Conservation (phyloP, 2,329 filamentous ascomycete species). For the Cladosporium sp. region DNA sequence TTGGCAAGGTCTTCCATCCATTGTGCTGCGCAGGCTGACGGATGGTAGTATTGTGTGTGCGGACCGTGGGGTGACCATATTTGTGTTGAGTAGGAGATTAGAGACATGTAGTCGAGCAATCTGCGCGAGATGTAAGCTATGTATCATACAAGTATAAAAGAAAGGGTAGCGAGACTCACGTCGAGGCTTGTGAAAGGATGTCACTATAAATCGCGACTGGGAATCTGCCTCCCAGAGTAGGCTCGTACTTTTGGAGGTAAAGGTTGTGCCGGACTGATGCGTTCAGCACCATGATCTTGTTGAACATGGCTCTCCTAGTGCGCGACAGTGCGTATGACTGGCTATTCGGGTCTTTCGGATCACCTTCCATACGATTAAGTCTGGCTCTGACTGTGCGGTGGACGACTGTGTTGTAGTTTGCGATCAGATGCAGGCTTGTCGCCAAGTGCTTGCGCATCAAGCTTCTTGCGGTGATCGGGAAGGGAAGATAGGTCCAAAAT, state of each 20-base stretch:
- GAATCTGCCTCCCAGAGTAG: neutral
- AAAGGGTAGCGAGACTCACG: neutral
- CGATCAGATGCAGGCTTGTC: neutral
- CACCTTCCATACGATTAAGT: neutral
- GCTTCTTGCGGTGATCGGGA: neutral
- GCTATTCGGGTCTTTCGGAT: neutral
- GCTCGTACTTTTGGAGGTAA: neutral
- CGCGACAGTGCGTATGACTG: neutral
- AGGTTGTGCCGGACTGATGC: neutral
- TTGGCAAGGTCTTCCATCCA: neutral
- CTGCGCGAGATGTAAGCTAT: neutral
- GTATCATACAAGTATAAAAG: neutral
- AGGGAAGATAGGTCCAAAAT: neutral
- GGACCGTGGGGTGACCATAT: neutral
- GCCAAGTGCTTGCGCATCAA: neutral
- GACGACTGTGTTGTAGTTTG: neutral
- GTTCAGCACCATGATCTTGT: neutral
- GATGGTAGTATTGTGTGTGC: neutral
- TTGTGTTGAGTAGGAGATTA: neutral
- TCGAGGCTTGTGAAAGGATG: neutral
- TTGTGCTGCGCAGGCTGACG: neutral
- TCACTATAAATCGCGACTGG: neutral
- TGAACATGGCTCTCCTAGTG: neutral
- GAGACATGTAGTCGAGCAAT: neutral
- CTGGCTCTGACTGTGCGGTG: neutral